These are phyloP conservation scores for Hydnomerulius pinastri DNA, from an alignment of 768 basidiomycete species.

Conservation along the genomic window DNA sequence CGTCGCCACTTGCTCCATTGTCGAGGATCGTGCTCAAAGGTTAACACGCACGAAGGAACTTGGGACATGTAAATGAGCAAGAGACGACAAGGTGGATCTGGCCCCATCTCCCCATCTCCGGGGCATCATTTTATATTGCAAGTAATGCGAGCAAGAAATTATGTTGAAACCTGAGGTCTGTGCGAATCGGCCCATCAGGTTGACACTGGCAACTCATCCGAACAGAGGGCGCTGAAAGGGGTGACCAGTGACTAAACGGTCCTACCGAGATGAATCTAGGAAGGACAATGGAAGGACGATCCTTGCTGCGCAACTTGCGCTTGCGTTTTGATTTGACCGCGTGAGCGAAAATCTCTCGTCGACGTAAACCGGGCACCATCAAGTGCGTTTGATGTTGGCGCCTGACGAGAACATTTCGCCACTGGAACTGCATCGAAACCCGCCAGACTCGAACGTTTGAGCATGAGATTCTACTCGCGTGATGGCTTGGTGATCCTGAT, in stretches of 20 bases:
- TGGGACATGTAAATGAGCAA: slow-evolving; percentile 19
- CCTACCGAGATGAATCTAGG: not conserved
- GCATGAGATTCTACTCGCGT: not conserved
- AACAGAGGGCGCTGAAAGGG: not conserved
- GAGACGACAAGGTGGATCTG: not conserved
- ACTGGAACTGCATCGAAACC: not conserved
- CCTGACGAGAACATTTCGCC: not conserved
- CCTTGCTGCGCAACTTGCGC: not conserved
- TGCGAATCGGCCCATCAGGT: no score
- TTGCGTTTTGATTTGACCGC: not conserved
- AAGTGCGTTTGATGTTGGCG: not conserved
- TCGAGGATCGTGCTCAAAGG: slow-evolving; percentile 26
- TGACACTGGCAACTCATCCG: not conserved
- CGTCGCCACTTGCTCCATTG: slow-evolving; percentile 30
- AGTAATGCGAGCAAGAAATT: no score
- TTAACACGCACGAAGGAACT: slow-evolving; percentile 13
- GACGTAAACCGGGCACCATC: not conserved
- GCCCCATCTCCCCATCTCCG: no score
- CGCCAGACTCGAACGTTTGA: not conserved
- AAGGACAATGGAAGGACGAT: not conserved
- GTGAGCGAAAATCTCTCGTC: not conserved
- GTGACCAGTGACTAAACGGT: not conserved
- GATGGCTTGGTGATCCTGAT: not conserved
- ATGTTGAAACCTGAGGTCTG: no score
- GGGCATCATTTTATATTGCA: no score